phyloP scores from a whole-genome alignment of 345 rosid species.

The Cardiospermum halicacabum region DNA sequence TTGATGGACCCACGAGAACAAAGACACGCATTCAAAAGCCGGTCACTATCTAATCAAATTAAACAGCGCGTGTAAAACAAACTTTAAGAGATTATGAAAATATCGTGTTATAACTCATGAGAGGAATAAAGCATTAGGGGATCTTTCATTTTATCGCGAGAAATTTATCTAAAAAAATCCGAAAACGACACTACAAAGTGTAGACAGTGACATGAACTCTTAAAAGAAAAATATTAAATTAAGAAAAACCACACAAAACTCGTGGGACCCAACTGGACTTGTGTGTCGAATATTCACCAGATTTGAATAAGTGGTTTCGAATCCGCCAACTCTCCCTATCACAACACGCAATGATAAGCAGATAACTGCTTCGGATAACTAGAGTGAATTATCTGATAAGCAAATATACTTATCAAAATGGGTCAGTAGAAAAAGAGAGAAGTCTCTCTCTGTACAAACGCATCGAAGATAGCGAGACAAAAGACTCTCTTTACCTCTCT shows the following conservation, averaged over 20 bases:
- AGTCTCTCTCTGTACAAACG: constrained; percentile 44
- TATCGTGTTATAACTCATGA: not conserved
- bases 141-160: not conserved
- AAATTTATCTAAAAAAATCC: not conserved
- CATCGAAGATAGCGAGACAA: constrained; percentile 87
- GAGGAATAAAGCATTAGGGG: constrained; percentile 9
- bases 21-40: not conserved
- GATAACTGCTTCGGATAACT: accelerated
- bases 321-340: constrained; percentile 44
- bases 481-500: constrained; percentile 27
- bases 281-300: constrained; percentile 54
- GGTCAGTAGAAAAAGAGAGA: constrained; percentile 39
- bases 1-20: not conserved
- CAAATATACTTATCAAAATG: accelerated
- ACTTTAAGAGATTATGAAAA: not conserved
- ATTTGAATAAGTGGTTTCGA: constrained; percentile 60
- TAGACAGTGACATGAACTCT: constrained; percentile 2
- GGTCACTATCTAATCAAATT: not conserved
- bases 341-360: constrained; percentile 18
- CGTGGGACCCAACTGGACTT: constrained; percentile 60
- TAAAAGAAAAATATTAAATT: too few species aligned
- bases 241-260: too few species aligned
- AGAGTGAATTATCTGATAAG: accelerated
- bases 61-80: not conserved
- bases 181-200: constrained; percentile 34